Evolutionary conservation across 2,329 filamentous ascomycete genomes (phyloP).

Genomic region (Xylariomycetidae sp.): DNA sequence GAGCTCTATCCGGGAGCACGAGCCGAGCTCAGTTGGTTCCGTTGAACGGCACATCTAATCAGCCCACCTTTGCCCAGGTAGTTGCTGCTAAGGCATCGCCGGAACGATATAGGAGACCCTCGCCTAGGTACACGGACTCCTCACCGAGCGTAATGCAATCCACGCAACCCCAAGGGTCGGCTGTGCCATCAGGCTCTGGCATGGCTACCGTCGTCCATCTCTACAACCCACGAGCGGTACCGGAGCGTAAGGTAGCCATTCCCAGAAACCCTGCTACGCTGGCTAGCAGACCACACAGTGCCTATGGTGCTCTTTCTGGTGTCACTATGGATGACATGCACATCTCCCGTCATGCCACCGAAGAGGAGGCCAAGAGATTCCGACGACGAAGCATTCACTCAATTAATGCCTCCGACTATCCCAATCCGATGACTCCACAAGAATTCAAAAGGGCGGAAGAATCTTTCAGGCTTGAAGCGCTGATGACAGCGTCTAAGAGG

Average conservation of each 20-base stretch:
- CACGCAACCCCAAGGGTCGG: slow-evolving; percentile 31
- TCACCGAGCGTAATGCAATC: slow-evolving; percentile 25
- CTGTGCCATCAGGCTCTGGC: slow-evolving; percentile 45
- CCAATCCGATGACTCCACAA: slow-evolving; percentile 33
- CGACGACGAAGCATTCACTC: slow-evolving; percentile 79
- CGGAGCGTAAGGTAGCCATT: slow-evolving; percentile 28
- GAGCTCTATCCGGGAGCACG: slow-evolving; percentile 32
- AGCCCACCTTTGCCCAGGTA: slow-evolving; percentile 53
- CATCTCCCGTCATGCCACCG: slow-evolving; percentile 48
- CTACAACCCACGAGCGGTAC: slow-evolving; percentile 41
- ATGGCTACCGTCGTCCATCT: slow-evolving; percentile 52
- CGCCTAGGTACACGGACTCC: slow-evolving; percentile 51
- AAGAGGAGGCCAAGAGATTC: slow-evolving; percentile 70
- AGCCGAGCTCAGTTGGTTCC: slow-evolving; percentile 43
- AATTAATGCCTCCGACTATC: slow-evolving; percentile 43
- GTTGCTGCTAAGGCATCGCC: slow-evolving; percentile 64
- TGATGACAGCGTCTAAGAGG: slow-evolving; percentile 25
- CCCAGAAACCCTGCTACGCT: slow-evolving; percentile 29
- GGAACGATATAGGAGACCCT: slow-evolving; percentile 74
- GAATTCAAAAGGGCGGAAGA: slow-evolving; percentile 32
- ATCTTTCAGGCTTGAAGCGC: slow-evolving; percentile 26
- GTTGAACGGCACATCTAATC: slow-evolving; percentile 34
- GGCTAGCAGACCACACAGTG: slow-evolving; percentile 47
- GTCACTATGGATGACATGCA: slow-evolving; percentile 64
- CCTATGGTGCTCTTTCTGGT: slow-evolving; percentile 44